phyloP scores from a whole-genome alignment of 2,329 filamentous ascomycete genomes.

The Aspergillus brunneoviolaceus region DNA sequence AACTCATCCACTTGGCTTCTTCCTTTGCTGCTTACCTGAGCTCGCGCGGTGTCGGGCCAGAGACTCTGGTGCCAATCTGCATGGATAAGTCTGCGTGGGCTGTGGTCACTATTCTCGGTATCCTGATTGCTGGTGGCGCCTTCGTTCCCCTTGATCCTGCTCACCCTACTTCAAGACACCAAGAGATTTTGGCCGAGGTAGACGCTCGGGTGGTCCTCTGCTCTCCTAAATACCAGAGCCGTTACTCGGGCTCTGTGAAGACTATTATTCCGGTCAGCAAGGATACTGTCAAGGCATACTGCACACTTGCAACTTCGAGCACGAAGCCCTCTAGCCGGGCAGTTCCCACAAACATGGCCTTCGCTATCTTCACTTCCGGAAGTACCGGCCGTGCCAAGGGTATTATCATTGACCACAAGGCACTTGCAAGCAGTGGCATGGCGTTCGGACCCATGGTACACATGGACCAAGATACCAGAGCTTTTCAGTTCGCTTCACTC shows the following conservation, averaged over 20 bases:
- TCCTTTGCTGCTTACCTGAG: constrained; percentile 32
- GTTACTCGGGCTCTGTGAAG: constrained; percentile 31
- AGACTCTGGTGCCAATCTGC: constrained; percentile 34
- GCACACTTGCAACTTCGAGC: constrained; percentile 15
- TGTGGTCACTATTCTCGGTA: constrained; percentile 33
- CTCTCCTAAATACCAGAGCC: constrained; percentile 31
- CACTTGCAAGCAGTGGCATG: constrained; percentile 34
- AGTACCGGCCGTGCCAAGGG: constrained; percentile 41
- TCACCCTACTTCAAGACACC: constrained; percentile 35
- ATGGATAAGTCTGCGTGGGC: constrained; percentile 38
- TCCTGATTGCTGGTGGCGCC: constrained; percentile 36
- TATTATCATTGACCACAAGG: constrained; percentile 37
- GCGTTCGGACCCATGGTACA: constrained; percentile 29
- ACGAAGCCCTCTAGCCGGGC: constrained; percentile 6
- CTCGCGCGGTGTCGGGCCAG: constrained; percentile 33
- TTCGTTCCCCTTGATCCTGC: constrained; percentile 37
- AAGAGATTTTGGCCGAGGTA: constrained; percentile 34
- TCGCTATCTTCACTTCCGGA: constrained; percentile 40
- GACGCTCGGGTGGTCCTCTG: constrained; percentile 34
- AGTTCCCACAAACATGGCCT: constrained; percentile 31
- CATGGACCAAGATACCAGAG: constrained; percentile 27
- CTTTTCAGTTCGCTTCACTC: constrained; percentile 48
- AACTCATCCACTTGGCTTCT: constrained; percentile 31
- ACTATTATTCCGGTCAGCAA: constrained; percentile 35
- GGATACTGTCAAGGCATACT: constrained; percentile 31